phyloP scores from a whole-genome alignment of 345 rosid genomes.

The Iberis pinnata region DNA sequence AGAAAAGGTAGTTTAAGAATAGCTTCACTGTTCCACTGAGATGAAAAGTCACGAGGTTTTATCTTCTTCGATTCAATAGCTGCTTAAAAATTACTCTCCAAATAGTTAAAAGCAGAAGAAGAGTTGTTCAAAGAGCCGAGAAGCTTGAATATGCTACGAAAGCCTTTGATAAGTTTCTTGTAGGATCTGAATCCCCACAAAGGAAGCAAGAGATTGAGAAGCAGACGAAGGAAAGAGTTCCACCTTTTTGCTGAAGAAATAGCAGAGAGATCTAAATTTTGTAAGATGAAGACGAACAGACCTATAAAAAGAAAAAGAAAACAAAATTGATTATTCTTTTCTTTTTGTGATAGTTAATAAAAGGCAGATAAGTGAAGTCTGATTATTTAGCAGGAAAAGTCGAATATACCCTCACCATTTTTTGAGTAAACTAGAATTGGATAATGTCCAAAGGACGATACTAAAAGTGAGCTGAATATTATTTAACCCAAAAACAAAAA shows the following conservation, averaged over 20 bases:
- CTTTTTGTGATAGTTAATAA: conserved; percentile 14
- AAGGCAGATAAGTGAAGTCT: conserved; percentile 27
- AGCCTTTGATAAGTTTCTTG: conserved; percentile 4
- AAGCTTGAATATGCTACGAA: no score
- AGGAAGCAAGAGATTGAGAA: background rate
- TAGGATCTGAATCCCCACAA: conserved; percentile 23
- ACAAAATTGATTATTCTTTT: background rate
- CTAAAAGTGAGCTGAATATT: no score
- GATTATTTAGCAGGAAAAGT: conserved; percentile 9
- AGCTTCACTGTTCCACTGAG: no score
- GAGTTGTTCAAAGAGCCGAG: no score
- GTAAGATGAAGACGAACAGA: conserved; percentile 1
- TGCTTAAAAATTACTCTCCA: no score
- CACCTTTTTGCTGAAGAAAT: conserved; percentile 4
- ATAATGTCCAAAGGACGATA: conserved; percentile 11
- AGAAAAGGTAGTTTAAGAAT: no score
- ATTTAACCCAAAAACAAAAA: no score
- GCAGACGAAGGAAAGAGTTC: background rate
- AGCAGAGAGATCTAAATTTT: conserved; percentile 24
- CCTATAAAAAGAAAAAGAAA: no score
- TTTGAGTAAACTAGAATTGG: conserved; percentile 24
- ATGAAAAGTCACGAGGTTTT: no score
- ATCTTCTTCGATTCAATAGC: no score
- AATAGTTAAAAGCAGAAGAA: no score
- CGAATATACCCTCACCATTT: conserved; percentile 18